Evolutionary conservation across 2,329 filamentous ascomycete species (phyloP), one percentile per base, ranked within the genome.

Genomic region (Canariomyces notabilis): DNA sequence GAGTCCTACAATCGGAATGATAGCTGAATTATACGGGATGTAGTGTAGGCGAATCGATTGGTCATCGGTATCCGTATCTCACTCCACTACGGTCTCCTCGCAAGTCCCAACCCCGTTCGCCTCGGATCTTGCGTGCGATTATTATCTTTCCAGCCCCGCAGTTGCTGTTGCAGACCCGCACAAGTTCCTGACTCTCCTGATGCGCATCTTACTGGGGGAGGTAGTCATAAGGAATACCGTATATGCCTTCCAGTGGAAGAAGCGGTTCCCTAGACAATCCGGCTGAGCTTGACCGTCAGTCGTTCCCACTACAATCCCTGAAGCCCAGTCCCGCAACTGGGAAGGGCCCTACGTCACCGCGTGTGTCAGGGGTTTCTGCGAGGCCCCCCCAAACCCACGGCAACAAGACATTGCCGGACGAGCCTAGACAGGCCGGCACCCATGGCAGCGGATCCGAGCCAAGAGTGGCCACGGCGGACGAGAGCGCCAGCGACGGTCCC

Each of bases 361-460:
- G 40, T 39, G 43, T 42, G 45, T 41, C 52, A 23, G 37, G 23
- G 33, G 37, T 45, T 46, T 39, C 52, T 43, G 21, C 41, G 20
- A 34, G 37, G 31, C 42, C 38, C 39, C 34, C n/a, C 47, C 35
- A 42, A 31, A 31, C 32, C 26, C 32, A 16, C 39, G 46, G 47
- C 37, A 33, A 18, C 36, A 38, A 22, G 39, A 36, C 31, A 18
- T 26, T 36, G 34, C 46, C 21, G 40, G 29, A 48, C 46, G 37
- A 44, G 20, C 31, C 43, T 34, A 20, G 16, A 46, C 36, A 31
- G 26, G 41, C 46, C 42, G 31, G 50, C 35, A 26, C 53, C 44
- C 51, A 60, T 61, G 59, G 59, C 58, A 48, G 47, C 43, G 46
- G 48, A 50, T 46, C 47, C 37, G 45, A 52, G 41, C 36, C 53